A percentile compares a stretch with the other conserved stretches of the same genome.
Evolutionary conservation across 495 filamentous ascomycete species (phyloP).

Genomic region (Aspergillus carlsbadensis): DNA sequence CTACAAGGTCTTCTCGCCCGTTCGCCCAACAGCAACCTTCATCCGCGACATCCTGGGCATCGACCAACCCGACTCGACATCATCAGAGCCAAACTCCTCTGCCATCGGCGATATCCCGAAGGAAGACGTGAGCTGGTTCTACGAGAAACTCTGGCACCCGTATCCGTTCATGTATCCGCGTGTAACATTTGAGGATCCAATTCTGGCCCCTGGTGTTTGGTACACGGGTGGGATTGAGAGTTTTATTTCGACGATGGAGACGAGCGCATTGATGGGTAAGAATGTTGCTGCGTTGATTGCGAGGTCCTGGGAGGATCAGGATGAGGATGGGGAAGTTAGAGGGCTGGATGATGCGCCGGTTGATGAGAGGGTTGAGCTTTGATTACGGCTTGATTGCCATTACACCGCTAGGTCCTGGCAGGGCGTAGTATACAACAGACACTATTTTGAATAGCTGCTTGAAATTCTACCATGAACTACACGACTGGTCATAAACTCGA

Average conservation of each 20-base stretch:
- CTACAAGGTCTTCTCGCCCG: slow-evolving; percentile 94
- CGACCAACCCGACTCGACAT: slow-evolving; percentile 17
- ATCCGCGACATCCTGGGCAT: slow-evolving; percentile 48
- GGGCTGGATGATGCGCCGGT: slow-evolving; percentile 8
- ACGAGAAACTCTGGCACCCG: slow-evolving; percentile 72
- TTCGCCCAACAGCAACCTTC: slow-evolving; percentile 61
- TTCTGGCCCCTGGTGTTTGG: slow-evolving; percentile 65
- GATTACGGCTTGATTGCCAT: not conserved
- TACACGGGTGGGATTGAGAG: slow-evolving; percentile 93
- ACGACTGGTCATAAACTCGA: not conserved
- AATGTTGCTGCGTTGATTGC: slow-evolving; percentile 83
- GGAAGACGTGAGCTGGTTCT: slow-evolving; percentile 72
- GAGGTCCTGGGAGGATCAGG: slow-evolving; percentile 52
- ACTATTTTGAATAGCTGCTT: too few species aligned
- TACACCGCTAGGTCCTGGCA: too few species aligned
- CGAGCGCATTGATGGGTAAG: slow-evolving; percentile 90
- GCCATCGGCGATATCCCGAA: slow-evolving; percentile 36
- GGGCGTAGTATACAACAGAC: too few species aligned
- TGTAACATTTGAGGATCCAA: slow-evolving; percentile 81
- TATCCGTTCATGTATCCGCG: slow-evolving; percentile 84
- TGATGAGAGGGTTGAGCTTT: slow-evolving; percentile 17
- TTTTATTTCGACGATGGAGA: slow-evolving; percentile 98
- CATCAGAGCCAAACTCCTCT: slow-evolving; percentile 16
- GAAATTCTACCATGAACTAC: slow-evolving; percentile 1
- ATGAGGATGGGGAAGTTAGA: not conserved